Percentiles rank a stretch among this genome's conserved stretches.
phyloP scores from a whole-genome alignment of 345 rosid genomes.

The Camelina sativa region DNA sequence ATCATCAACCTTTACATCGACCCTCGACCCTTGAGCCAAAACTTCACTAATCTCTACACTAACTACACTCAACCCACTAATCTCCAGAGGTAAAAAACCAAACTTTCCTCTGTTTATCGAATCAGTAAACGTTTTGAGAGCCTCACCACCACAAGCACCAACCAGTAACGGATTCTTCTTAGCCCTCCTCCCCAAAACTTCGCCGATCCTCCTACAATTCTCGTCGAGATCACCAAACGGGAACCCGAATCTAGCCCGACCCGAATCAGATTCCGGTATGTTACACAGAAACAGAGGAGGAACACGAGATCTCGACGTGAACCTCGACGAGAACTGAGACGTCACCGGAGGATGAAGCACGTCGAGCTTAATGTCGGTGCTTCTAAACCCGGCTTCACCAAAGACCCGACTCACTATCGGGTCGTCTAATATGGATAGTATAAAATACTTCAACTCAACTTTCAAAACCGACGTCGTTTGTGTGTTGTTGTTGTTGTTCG shows the following conservation, averaged over 20 bases:
- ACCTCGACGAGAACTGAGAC: constrained; percentile 40
- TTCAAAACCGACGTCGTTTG: constrained; percentile 53
- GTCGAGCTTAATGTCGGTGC: constrained; percentile 64
- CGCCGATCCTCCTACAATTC: constrained; percentile 53
- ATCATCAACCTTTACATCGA: constrained; percentile 46
- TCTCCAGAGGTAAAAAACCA: constrained; percentile 48
- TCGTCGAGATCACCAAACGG: constrained; percentile 51
- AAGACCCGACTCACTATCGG: constrained; percentile 73
- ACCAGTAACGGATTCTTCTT: constrained; percentile 58
- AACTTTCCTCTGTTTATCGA: constrained; percentile 44
- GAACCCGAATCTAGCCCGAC: constrained; percentile 44
- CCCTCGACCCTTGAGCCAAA: constrained; percentile 37
- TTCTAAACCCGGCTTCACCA: constrained; percentile 71
- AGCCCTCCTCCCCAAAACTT: constrained; percentile 48
- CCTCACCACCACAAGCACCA: constrained; percentile 55
- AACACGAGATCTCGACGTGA: constrained; percentile 40
- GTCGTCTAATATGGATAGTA: constrained; percentile 71
- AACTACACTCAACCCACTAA: constrained; percentile 50
- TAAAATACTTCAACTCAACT: constrained; percentile 64
- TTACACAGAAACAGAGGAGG: constrained; percentile 59
- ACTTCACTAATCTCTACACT: constrained; percentile 50
- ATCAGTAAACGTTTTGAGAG: constrained; percentile 52
- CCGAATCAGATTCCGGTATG: constrained; percentile 50
- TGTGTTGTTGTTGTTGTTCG: not conserved
- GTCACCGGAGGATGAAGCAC: constrained; percentile 62